Evolutionary conservation across 176 grass and related monocot species (phyloP), one percentile per base, ranked within the genome.

Genomic region (Oryza meyeriana): DNA sequence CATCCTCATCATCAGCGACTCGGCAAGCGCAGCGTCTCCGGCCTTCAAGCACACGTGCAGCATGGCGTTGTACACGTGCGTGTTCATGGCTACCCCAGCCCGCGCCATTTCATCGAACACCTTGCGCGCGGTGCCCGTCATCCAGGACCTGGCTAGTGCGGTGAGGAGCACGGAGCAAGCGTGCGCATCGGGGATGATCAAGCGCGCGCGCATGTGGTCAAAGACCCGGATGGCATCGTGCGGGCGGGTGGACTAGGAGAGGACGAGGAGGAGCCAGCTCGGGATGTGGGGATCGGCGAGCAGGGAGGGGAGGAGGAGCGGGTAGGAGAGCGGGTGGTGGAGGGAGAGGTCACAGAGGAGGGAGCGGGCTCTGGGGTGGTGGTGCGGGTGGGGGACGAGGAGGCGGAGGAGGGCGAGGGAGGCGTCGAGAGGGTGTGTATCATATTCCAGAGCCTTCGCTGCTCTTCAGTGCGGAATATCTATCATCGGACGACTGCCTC

Each of bases 51-150:
- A 94, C 12, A 94, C 95, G 87, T 94, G 90, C 41, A 98, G 84
- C 92, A 98, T 94, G 42, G 93, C 85, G 83, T 94, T 98, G 66
- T 83, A 94, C 13, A 98, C 91, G 74, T 93, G 88, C 18, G 90
- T 76, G 87, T 85, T 98, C 76, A 85, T 42, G 69, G 58, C 76
- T 25, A 90, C 64, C 16, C 87, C 82, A 22, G 79, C 52, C 8
- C 20, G 63, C 7, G 66, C 31, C 77, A 97, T 92, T 50, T 88
- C 73, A 66, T 91, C 74, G 50, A 94, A 94, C 79, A 92, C 85
- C 78, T 86, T 94, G 83, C 83, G 93, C 52, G 92, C 86, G 27
- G 88, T 87, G 72, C 87, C 83, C 47, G 92, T 89, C 36, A 92
- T 87, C 79, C 88, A 78, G 31, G 75, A 75, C 83, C 76, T 97